A percentile compares a stretch with the other conserved stretches of the same genome.
Evolutionary conservation across 1,284 basidiomycete species (phyloP).

Genomic region (Pterula multifida): DNA sequence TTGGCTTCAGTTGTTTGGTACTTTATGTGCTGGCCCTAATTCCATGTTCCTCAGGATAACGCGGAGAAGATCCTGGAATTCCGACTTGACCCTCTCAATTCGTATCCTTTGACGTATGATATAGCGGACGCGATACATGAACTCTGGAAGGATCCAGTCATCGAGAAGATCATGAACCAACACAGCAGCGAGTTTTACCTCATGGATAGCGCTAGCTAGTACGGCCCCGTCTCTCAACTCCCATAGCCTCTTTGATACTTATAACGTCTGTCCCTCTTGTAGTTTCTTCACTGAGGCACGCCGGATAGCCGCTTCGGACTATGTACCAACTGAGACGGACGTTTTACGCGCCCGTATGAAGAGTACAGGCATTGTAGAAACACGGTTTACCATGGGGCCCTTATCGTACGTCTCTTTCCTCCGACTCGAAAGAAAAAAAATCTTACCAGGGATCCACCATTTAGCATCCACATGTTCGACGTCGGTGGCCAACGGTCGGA

Average conservation of each 20-base stretch:
- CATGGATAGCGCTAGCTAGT: constrained; percentile 94
- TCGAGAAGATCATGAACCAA: constrained; percentile 74
- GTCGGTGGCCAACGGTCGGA: constrained; percentile 91
- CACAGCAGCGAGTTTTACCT: constrained; percentile 85
- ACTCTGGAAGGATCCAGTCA: constrained; percentile 87
- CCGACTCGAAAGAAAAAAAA: too few species aligned
- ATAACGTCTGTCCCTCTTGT: background rate
- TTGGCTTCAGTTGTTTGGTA: background rate
- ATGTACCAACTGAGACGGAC: constrained; percentile 83
- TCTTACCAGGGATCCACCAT: constrained; percentile 1
- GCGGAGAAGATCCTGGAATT: constrained; percentile 57
- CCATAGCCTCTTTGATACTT: constrained; percentile 2
- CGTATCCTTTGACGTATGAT: constrained; percentile 41
- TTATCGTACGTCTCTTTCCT: constrained; percentile 55
- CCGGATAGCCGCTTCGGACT: constrained; percentile 71
- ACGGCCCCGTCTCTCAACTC: constrained; percentile 20
- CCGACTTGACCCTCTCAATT: constrained; percentile 27
- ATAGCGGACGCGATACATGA: constrained; percentile 73
- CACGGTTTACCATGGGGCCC: constrained; percentile 62
- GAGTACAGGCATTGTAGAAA: constrained; percentile 91
- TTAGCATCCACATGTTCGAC: constrained; percentile 89
- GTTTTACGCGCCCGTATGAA: constrained; percentile 85
- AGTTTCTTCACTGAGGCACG: constrained; percentile 85
- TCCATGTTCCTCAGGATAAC: constrained; percentile 24
- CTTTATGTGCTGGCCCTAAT: too few species aligned